Evolutionary conservation across 2,329 filamentous ascomycete genomes (phyloP).

Genomic region (Fusarium beomiforme): DNA sequence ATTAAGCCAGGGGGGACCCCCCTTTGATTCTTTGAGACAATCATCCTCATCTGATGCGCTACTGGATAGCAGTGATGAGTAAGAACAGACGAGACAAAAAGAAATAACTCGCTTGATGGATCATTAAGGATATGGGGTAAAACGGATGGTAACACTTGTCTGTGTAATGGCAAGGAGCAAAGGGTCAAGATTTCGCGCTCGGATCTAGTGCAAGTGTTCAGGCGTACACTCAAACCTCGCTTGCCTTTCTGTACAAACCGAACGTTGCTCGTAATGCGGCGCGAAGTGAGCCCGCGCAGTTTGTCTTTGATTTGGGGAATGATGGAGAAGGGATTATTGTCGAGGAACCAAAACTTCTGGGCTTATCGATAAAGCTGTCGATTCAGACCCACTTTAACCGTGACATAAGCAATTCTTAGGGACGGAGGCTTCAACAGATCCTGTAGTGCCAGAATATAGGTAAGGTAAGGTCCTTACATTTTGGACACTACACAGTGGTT

Average conservation of each 20-base stretch:
- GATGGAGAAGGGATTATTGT: constrained; percentile 5
- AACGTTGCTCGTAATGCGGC: not conserved
- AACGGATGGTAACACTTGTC: constrained; percentile 40
- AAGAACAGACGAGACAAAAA: constrained; percentile 1
- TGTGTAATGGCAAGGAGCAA: constrained; percentile 23
- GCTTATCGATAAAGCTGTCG: constrained; percentile 19
- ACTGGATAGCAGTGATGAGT: not conserved
- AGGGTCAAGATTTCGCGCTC: constrained; percentile 5
- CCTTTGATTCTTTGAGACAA: constrained; percentile 4
- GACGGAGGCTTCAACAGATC: too few relatives aligned
- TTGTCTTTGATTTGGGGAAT: not conserved
- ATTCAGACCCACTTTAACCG: not conserved
- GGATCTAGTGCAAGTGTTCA: not conserved
- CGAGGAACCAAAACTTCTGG: constrained; percentile 1
- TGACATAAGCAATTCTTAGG: constrained; percentile 25
- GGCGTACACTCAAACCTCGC: not conserved
- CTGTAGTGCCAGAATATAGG: too few relatives aligned
- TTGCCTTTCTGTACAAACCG: constrained; percentile 1
- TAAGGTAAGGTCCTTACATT: too few relatives aligned
- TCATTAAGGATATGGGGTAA: constrained; percentile 21
- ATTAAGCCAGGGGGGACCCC: constrained; percentile 6
- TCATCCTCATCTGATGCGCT: constrained; percentile 23
- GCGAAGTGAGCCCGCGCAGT: not conserved
- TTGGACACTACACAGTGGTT: too few relatives aligned
- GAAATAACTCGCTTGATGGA: constrained; percentile 6